A percentile compares a stretch with the other conserved stretches of the same genome.
phyloP scores from a whole-genome alignment of 176 grass and related monocot genomes.

The Oryza longistaminata region DNA sequence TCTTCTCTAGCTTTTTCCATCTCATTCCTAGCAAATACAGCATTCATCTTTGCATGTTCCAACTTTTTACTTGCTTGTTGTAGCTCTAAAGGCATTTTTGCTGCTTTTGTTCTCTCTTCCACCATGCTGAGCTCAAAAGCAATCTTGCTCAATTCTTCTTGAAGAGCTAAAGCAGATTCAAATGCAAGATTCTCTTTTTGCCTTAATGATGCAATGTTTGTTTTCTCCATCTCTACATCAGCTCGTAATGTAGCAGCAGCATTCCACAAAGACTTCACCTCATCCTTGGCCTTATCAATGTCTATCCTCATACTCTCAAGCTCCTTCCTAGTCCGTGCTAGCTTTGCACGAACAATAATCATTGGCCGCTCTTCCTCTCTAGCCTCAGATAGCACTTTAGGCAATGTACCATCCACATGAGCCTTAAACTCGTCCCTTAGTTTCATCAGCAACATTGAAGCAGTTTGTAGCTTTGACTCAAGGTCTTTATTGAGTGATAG shows the following conservation, averaged over 20 bases:
- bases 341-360: background rate
- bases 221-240: conserved; percentile 65
- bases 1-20: conserved; percentile 55
- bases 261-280: conserved; percentile 56
- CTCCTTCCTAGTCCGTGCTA: conserved; percentile 48
- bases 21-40: conserved; percentile 48
- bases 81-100: conserved; percentile 49
- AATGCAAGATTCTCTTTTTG: conserved; percentile 48
- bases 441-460: conserved; percentile 50
- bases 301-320: conserved; percentile 57
- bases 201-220: conserved; percentile 32
- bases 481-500: conserved; percentile 44
- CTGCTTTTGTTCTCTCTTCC: conserved; percentile 38
- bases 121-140: conserved; percentile 37
- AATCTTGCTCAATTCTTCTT: conserved; percentile 55
- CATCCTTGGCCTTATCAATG: conserved; percentile 63
- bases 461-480: conserved; percentile 48
- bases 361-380: conserved; percentile 17
- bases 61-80: conserved; percentile 47
- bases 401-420: conserved; percentile 37
- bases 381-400: conserved; percentile 6
- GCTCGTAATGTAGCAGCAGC: conserved; percentile 51
- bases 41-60: conserved; percentile 46
- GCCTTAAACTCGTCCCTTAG: conserved; percentile 47
- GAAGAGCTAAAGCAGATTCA: conserved; percentile 40